A percentile compares a stretch with the other conserved stretches of the same genome.
phyloP scores from a whole-genome alignment of 2,329 filamentous ascomycete genomes.

The Aspergillus sp. region DNA sequence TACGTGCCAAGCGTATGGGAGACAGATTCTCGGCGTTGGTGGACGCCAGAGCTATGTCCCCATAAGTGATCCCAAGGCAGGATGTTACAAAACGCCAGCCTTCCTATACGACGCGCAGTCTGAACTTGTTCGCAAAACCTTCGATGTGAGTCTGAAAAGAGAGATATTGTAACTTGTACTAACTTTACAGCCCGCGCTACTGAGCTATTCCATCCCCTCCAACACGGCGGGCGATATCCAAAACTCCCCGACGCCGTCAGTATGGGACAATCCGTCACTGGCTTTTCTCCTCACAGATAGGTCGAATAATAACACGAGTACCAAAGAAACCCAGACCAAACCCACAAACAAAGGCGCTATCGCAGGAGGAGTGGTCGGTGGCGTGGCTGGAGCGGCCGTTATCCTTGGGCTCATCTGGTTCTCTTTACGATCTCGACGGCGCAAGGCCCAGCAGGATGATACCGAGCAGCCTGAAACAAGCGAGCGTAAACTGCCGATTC shows the following conservation, averaged over 20 bases:
- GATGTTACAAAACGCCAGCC: conserved; percentile 13
- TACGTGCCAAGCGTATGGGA: conserved; percentile 12
- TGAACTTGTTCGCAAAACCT: conserved; percentile 1
- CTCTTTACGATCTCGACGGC: not conserved
- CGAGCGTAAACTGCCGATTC: not conserved
- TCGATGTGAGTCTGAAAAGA: conserved; percentile 6
- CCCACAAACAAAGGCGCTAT: conserved; percentile 9
- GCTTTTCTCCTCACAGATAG: not conserved
- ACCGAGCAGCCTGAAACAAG: not conserved
- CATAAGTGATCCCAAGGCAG: not conserved
- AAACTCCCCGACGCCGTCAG: conserved; percentile 6
- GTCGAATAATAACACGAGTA: no score
- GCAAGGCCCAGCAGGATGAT: not conserved
- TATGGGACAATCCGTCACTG: not conserved
- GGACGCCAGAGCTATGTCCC: conserved; percentile 11
- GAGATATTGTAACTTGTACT: not conserved
- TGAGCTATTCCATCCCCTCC: conserved; percentile 8
- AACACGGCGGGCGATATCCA: conserved; percentile 9
- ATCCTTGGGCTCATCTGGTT: not conserved
- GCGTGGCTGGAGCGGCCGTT: conserved; percentile 10
- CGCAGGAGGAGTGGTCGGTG: conserved; percentile 14
- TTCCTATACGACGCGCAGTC: conserved; percentile 18
- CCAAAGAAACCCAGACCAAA: no score
- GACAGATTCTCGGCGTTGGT: conserved; percentile 16
- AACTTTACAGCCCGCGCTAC: conserved; percentile 5